Conservation (phyloP, 148 eudicot genomes). For the Rhododendron henanense region DNA sequence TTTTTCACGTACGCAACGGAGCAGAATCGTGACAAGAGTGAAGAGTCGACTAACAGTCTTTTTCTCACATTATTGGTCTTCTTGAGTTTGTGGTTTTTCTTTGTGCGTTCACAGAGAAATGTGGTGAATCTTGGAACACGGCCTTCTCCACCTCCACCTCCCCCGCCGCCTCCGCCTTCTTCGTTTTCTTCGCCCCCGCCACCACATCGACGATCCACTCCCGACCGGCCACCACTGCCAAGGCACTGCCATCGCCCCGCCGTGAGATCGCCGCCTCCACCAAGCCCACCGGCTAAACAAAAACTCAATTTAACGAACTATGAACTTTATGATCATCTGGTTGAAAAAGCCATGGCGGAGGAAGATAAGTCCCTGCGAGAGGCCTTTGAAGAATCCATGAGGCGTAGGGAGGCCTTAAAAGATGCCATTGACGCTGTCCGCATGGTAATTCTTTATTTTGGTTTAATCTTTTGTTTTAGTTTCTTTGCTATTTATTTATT, state of each 20-base stretch:
- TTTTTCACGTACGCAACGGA: no score
- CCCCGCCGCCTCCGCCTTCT: conserved; percentile 12
- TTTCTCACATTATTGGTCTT: conserved; percentile 16
- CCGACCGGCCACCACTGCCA: conserved; percentile 14
- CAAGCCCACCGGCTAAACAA: background rate
- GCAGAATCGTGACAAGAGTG: no score
- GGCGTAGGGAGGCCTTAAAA: conserved; percentile 67
- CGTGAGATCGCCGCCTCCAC: conserved; percentile 6
- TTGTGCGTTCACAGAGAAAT: conserved; percentile 28
- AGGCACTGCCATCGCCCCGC: background rate
- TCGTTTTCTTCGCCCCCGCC: conserved; percentile 4
- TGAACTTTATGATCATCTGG: conserved; percentile 49
- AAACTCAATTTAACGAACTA: conserved; percentile 22
- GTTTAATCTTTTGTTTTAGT: conserved; percentile 26
- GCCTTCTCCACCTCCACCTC: conserved; percentile 10
- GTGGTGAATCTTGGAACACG: background rate
- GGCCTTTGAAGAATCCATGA: conserved; percentile 70
- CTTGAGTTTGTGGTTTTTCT: conserved; percentile 14
- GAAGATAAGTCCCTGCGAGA: conserved; percentile 53
- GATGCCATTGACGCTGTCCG: conserved; percentile 50
- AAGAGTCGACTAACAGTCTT: no score
- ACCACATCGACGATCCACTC: conserved; percentile 12
- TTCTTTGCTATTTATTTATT: background rate
- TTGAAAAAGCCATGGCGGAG: conserved; percentile 57
- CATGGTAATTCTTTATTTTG: background rate